Base-by-base conservation (phyloP, 1,284 basidiomycete species). In the Flammula alnicola region DNA sequence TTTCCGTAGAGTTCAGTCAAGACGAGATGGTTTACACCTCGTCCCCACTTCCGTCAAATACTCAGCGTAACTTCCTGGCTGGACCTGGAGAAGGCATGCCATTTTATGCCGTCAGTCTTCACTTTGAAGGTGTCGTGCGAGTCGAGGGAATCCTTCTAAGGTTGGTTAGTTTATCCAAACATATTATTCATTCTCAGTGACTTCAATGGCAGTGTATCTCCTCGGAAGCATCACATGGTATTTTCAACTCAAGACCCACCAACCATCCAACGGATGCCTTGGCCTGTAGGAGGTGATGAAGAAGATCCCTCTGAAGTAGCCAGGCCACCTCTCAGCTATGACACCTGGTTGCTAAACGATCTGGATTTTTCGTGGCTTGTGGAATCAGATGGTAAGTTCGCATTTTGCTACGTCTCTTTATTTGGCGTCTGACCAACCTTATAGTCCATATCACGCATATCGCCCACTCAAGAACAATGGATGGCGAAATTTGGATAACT, bases 101-200 rank as follows among this genome's bases (percentile, higher is more conserved):
- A 0, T 71, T 91, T 38, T 85, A 86, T 47, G 77, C 81, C 11
- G 68, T 90, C 32, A 76, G 73, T 47, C 70, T 93, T 37, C 78
- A 81, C 25, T 83, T 93, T 43, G 93, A 95, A 64, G 93, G 93
- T 1, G 91, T 94, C 17, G 79, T 93, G 51, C 80, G 84, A 4
- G 78, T 90, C 12, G 91, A 93, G 51, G 91, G 91, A 19, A 76
- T 77, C 12, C 74, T 95, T 14, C 65, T 88, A 44, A 84, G 88
- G 81, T 87, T 17, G 74, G 49, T 27, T 44, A 27, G 41, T 44
- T 33, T 27, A 16, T 5, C 31, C 8, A 25, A 23, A 5, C 35
- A 12, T 5, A 20, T 25, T 43, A 25, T 16, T 43, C 17, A 29
- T 45, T 9, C 38, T 41, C 23, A 44, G 37, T 10, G 43, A 47